phyloP scores from a whole-genome alignment of 2,329 filamentous ascomycete species.

The Talaromyces sp. region DNA sequence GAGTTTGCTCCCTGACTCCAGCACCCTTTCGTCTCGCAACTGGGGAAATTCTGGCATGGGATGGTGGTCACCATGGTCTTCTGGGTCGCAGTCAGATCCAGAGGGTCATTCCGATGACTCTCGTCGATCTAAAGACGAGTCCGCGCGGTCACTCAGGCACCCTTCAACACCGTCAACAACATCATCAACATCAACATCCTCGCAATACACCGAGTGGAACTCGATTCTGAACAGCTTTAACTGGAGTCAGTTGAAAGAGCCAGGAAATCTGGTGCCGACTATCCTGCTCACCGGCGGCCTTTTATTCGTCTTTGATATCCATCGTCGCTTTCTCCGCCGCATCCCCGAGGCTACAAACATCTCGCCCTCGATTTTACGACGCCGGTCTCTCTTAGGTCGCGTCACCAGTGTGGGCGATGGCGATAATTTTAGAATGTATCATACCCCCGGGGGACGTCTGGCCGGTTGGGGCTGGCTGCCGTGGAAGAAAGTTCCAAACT shows the following conservation, averaged over 20 bases:
- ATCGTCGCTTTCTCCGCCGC: constrained; percentile 65
- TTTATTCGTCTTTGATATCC: constrained; percentile 30
- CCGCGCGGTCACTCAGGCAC: constrained; percentile 10
- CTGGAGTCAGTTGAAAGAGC: constrained; percentile 35
- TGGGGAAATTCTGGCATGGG: constrained; percentile 20
- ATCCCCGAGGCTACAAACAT: constrained; percentile 76
- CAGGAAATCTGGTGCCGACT: constrained; percentile 33
- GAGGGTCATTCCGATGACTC: constrained; percentile 9
- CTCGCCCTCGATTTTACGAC: constrained; percentile 68
- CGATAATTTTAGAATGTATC: constrained; percentile 90
- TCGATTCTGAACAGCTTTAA: constrained; percentile 40
- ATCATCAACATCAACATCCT: constrained; percentile 15
- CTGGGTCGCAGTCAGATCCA: constrained; percentile 24
- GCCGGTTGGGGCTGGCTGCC: constrained; percentile 90
- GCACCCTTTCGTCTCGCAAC: background rate
- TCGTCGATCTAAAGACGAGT: constrained; percentile 19
- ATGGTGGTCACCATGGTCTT: constrained; percentile 46
- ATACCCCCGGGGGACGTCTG: constrained; percentile 84
- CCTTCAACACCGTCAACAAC: constrained; percentile 10
- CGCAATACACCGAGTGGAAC: constrained; percentile 33
- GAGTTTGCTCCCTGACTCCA: background rate
- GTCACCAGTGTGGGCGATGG: constrained; percentile 96
- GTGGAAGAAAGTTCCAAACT: constrained; percentile 64
- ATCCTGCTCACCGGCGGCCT: constrained; percentile 35
- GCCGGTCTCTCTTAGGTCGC: constrained; percentile 71